These are phyloP conservation scores for Curvularia hawaiiensis DNA, from an alignment of 2,329 filamentous ascomycete species.

Conservation along the genomic window DNA sequence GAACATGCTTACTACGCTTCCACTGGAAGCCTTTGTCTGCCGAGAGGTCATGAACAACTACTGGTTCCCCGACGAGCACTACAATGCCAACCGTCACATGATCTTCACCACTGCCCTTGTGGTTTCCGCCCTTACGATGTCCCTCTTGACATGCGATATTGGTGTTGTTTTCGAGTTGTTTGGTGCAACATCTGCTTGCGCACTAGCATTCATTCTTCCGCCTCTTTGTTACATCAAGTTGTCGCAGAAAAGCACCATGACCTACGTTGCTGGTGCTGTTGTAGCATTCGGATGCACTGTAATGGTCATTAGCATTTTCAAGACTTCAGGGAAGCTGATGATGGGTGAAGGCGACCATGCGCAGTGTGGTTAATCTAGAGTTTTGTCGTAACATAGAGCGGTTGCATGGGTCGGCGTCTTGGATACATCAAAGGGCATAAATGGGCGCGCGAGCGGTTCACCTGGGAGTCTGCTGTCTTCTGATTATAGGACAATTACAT, in stretches of 20 bases:
- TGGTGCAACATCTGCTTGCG: slow-evolving; percentile 91
- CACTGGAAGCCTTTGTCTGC: slow-evolving; percentile 96
- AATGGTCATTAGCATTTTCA: slow-evolving; percentile 67
- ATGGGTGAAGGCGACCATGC: slow-evolving; percentile 28
- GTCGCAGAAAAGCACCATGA: slow-evolving; percentile 77
- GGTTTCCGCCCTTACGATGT: slow-evolving; percentile 75
- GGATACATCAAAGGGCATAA: slow-evolving; percentile 11
- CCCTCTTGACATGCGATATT: slow-evolving; percentile 88
- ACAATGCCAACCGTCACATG: slow-evolving; percentile 82
- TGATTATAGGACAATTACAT: neutral
- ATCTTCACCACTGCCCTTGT: slow-evolving; percentile 84
- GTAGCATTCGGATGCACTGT: slow-evolving; percentile 80
- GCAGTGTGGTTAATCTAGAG: slow-evolving; percentile 31
- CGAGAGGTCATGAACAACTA: slow-evolving; percentile 95
- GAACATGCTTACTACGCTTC: slow-evolving; percentile 98
- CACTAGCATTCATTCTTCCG: slow-evolving; percentile 92
- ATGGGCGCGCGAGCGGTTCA: neutral
- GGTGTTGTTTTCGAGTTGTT: slow-evolving; percentile 96
- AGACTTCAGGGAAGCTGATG: slow-evolving; percentile 38
- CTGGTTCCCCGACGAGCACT: slow-evolving; percentile 72
- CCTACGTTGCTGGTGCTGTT: slow-evolving; percentile 71
- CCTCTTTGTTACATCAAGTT: slow-evolving; percentile 95
- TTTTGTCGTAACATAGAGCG: slow-evolving; percentile 24
- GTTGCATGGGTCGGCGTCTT: slow-evolving; percentile 26
- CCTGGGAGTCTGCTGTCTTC: neutral